phyloP scores from a whole-genome alignment of 2,329 filamentous ascomycete species.

The Aspergillus terreus region DNA sequence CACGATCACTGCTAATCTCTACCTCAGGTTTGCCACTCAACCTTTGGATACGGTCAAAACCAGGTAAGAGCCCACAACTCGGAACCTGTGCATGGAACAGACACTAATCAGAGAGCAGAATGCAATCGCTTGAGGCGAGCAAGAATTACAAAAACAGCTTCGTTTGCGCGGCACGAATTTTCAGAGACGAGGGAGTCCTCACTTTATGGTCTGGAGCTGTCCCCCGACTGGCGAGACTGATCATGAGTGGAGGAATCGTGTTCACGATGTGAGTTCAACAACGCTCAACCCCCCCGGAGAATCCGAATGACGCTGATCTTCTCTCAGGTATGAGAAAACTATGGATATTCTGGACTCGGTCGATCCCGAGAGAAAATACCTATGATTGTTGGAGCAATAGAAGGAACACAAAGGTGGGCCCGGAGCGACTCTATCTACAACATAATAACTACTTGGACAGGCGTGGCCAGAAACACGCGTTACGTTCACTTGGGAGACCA shows the following conservation, averaged over 20 bases:
- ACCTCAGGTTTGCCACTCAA: constrained; percentile 53
- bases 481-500: too few relatives aligned
- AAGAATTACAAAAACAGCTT: constrained; percentile 81
- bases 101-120: constrained; percentile 47
- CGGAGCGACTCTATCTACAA: too few relatives aligned
- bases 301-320: not conserved
- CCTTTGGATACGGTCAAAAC: constrained; percentile 94
- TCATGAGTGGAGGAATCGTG: constrained; percentile 92
- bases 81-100: not conserved
- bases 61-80: constrained; percentile 34
- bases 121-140: constrained; percentile 91
- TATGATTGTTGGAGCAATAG: constrained; percentile 47
- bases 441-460: too few relatives aligned
- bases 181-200: constrained; percentile 80
- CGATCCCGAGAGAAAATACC: constrained; percentile 80
- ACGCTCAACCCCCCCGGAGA: not conserved
- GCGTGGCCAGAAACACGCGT: too few relatives aligned
- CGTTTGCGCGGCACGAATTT: constrained; percentile 75
- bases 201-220: constrained; percentile 94
- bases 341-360: constrained; percentile 79
- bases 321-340: constrained; percentile 75
- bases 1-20: constrained; percentile 5
- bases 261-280: constrained; percentile 73
- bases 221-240: constrained; percentile 76
- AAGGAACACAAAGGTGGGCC: too few relatives aligned